Evolutionary conservation across 768 basidiomycete genomes (phyloP).

Genomic region (Agaricus subrufescens): DNA sequence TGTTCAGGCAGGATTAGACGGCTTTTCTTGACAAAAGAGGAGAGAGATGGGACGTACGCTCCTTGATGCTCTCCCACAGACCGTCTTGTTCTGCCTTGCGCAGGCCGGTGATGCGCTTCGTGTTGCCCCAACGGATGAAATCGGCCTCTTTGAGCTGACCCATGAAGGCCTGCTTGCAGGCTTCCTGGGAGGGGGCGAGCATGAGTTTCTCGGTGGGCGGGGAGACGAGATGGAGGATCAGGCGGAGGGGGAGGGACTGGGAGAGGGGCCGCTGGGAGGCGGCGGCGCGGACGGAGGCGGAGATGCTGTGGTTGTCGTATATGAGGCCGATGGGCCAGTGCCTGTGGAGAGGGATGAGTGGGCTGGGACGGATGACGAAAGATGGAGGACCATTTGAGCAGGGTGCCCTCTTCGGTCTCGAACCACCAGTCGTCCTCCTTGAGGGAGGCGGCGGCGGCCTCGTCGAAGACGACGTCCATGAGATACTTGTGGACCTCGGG

Average conservation of each 20-base stretch:
- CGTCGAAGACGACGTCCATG: conserved; percentile 90
- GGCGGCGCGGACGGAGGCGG: conserved; percentile 49
- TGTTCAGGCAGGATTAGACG: conserved; percentile 24
- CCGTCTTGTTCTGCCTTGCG: conserved; percentile 92
- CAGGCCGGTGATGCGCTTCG: conserved; percentile 87
- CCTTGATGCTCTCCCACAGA: conserved; percentile 94
- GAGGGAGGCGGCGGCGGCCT: conserved; percentile 65
- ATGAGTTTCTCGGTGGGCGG: conserved; percentile 86
- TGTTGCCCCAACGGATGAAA: conserved; percentile 95
- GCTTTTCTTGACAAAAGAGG: conserved; percentile 4
- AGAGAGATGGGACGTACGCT: conserved; percentile 56
- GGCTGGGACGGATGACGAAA: background rate
- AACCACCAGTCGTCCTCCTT: conserved; percentile 98
- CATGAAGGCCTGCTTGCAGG: conserved; percentile 93
- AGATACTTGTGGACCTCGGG: conserved; percentile 86
- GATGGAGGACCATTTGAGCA: conserved; percentile 78
- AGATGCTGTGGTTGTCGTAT: conserved; percentile 79
- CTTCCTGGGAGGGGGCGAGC: conserved; percentile 72
- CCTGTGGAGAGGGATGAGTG: conserved; percentile 43
- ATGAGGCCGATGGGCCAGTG: conserved; percentile 97
- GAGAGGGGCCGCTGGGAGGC: conserved; percentile 28
- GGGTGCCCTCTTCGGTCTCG: conserved; percentile 76
- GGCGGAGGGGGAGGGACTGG: conserved; percentile 56
- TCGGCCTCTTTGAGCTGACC: conserved; percentile 96
- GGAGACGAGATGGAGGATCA: conserved; percentile 82